A percentile compares a stretch with the other conserved stretches of the same genome.
These are phyloP conservation scores for Podila epicladia DNA, from an alignment of 192 early-diverging fungal genomes.

Conservation along the genomic window DNA sequence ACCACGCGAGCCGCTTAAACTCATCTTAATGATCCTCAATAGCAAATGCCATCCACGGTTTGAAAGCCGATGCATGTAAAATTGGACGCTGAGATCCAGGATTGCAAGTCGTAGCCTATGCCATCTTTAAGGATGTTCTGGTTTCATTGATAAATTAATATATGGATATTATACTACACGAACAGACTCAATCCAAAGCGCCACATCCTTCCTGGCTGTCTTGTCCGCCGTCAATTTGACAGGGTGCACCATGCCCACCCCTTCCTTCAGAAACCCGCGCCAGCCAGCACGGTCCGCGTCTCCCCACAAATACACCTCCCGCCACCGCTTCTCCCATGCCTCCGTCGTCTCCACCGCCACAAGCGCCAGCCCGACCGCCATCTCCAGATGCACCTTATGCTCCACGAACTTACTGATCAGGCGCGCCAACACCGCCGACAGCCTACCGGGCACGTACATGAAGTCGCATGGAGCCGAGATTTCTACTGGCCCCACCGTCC, in stretches of 20 bases:
- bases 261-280: background rate
- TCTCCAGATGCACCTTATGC: no score
- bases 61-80: no score
- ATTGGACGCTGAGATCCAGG: no score
- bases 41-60: no score
- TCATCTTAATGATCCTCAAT: constrained; percentile 18
- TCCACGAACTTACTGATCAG: no score
- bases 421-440: no score
- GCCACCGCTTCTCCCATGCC: background rate
- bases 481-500: no score
- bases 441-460: no score
- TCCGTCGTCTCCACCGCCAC: background rate
- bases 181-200: background rate
- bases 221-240: background rate
- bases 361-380: background rate
- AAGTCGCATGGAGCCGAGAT: no score
- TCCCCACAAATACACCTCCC: background rate
- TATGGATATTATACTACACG: background rate
- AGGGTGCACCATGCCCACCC: background rate
- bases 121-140: no score
- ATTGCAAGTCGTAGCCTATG: no score
- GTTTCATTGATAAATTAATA: no score
- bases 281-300: background rate
- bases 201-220: background rate
- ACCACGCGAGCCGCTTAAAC: background rate